Evolutionary conservation across 768 basidiomycete genomes (phyloP).

Genomic region (Boletus sensibilis): DNA sequence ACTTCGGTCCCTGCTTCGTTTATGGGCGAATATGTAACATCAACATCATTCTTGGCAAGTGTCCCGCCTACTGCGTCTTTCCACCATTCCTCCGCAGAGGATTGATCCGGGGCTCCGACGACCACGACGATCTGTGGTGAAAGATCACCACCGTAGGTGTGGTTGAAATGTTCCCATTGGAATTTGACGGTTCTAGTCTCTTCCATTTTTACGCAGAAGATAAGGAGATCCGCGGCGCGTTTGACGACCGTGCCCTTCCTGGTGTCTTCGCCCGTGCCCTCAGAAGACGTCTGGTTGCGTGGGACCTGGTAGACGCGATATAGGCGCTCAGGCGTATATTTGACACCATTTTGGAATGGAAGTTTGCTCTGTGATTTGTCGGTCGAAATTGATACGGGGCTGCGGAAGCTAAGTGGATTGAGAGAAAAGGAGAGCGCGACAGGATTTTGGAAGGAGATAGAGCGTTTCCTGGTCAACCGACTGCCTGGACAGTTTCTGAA

Average conservation of each 20-base stretch:
- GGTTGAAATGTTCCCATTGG: slow-evolving; percentile 29
- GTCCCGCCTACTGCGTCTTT: neutral
- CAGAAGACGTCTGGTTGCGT: neutral
- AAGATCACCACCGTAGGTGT: slow-evolving; percentile 27
- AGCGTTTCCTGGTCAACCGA: slow-evolving; percentile 13
- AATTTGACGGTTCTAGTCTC: slow-evolving; percentile 7
- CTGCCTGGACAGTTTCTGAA: neutral
- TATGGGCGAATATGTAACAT: slow-evolving; percentile 11
- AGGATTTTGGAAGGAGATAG: slow-evolving; percentile 26
- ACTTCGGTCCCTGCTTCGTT: neutral
- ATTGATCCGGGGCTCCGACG: slow-evolving; percentile 14
- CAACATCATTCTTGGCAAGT: slow-evolving; percentile 2
- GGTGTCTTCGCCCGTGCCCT: slow-evolving; percentile 4
- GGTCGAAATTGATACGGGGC: slow-evolving; percentile 20
- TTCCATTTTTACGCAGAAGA: slow-evolving; percentile 22
- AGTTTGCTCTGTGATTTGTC: slow-evolving; percentile 12
- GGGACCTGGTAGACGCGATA: slow-evolving; percentile 28
- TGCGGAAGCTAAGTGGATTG: slow-evolving; percentile 21
- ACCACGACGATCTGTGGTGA: slow-evolving; percentile 27
- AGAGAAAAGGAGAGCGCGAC: slow-evolving; percentile 16
- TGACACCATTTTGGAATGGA: slow-evolving; percentile 22
- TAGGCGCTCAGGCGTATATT: slow-evolving; percentile 1
- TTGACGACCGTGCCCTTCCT: slow-evolving; percentile 12
- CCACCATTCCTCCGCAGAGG: slow-evolving; percentile 27
- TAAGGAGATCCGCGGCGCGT: slow-evolving; percentile 27